Evolutionary conservation across 805 yeast species (phyloP), one percentile per base, ranked within the genome.

Genomic region (Kazachstania kunashirensis): DNA sequence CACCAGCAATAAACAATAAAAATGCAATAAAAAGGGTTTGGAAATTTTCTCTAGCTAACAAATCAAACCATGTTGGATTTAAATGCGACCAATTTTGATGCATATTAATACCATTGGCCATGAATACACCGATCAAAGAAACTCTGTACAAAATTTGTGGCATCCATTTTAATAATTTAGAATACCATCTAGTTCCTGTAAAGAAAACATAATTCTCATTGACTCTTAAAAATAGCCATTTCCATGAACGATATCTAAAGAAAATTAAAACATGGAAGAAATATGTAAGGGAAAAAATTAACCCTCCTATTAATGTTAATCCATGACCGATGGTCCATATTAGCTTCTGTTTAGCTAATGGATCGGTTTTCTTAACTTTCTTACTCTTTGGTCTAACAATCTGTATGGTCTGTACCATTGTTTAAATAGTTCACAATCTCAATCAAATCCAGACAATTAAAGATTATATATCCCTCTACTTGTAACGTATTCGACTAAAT

Each of bases 31-130:
- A 43, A 37, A 77, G 61, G 50, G 72, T 74, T 58, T 84, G 95
- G 65, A 81, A 81, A 54, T 83, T 82, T 46, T 75, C 84, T 17
- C 84, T 73, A 8, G 86, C 77, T 37, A 84, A 52, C 53, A 86
- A 62, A 4, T 77, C 73, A 38, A 71, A 70, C 52, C 75, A 68
- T 5, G 77, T 67, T 6, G 94, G 94, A 36, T 70, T 65, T 20
- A 66, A 62, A 14, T 74, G 63, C 17, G 77, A 77, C 61, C 77
- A 78, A 45, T 74, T 75, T 32, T 79, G 78, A 23, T 69, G 49
- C 36, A 75, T 62, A 1, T 84, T 68, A 29, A 77, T 61, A 1
- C 67, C 42, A 47, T 75, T 69, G 4, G 86, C 66, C 10, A 61
- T 36, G 25, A 72, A 51, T 1, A 76, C 70, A 12, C 88, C 88